Conservation (phyloP, 768 basidiomycete species). For the Mycena floridula region DNA sequence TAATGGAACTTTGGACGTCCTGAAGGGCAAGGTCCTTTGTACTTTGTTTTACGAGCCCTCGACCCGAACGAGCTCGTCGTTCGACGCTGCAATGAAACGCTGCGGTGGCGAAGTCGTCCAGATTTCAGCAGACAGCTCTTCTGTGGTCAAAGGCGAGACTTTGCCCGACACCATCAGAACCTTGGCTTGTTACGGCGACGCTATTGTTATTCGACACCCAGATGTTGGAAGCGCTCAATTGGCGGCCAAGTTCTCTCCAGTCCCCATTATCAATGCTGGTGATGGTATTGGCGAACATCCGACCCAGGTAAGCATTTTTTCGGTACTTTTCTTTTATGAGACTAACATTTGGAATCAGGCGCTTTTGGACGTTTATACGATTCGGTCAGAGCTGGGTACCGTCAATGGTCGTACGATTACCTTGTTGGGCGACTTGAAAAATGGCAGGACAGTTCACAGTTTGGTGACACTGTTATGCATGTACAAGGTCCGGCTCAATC, state of each 20-base stretch:
- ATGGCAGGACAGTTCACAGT: conserved; percentile 95
- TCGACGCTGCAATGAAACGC: conserved; percentile 98
- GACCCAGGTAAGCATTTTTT: conserved; percentile 59
- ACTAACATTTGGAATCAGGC: conserved; percentile 56
- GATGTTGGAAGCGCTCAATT: conserved; percentile 89
- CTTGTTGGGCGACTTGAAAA: conserved; percentile 92
- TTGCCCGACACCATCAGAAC: conserved; percentile 92
- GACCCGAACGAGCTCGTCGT: conserved; percentile 91
- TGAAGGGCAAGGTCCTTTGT: conserved; percentile 87
- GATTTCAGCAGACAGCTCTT: conserved; percentile 74
- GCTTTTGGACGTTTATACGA: conserved; percentile 85
- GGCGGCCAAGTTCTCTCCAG: conserved; percentile 94
- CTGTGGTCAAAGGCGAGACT: conserved; percentile 90
- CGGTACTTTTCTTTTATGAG: conserved; percentile 1
- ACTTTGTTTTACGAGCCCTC: conserved; percentile 96
- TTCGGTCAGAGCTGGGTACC: conserved; percentile 95
- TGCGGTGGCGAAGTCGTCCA: conserved; percentile 95
- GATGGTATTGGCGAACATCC: conserved; percentile 98
- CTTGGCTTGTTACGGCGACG: conserved; percentile 92
- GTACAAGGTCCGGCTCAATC: conserved; percentile 92
- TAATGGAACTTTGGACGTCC: conserved; percentile 78
- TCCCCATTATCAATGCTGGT: conserved; percentile 95
- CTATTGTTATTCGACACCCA: conserved; percentile 91
- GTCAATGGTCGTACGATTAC: conserved; percentile 95
- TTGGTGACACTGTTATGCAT: conserved; percentile 87